Evolutionary conservation across 768 basidiomycete species (phyloP), one percentile per base, ranked within the genome.

Genomic region (Suillus bovinus): DNA sequence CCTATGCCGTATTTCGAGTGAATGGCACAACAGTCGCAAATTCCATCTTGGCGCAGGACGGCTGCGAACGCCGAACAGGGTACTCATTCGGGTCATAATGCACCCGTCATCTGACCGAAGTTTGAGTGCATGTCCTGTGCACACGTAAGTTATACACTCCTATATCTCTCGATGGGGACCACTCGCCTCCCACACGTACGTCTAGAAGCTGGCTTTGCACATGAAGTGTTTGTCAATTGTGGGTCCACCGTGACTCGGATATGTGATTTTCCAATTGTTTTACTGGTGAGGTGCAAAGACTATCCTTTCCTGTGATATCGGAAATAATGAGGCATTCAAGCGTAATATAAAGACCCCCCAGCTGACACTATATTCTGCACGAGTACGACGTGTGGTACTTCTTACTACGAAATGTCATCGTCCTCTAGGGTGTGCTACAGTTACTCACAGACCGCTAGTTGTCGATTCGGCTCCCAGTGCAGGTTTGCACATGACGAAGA

Each of bases 391-490:
- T 20, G 14, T 17, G 5, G 16, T 34, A 11, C 54, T 38, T 36
- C 34, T 36, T 1, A 38, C 16, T 20, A 20, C 24, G 10, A 17
- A 16, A 55, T 38, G 36, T 4, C 54, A 20, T 55, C 16, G 34
- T 24, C 34, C 22, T 17, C 20, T 14, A 13, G 53, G 31, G 50
- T 36, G 33, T 58, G 59, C 17, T 27, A 36, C 22, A 24, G 27
- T 5, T 57, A 60, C 58, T 54, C 34, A 31, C 47, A 29, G 31
- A 60, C 34, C 3, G 33, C 34, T 55, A n/a, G 8, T 13, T 38
- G 59, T 55, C 46, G 53, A 11, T 60, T 56, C 17, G 50, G 53
- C 20, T 36, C 47, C 34, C 24, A n/a, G 24, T 60, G 53, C 53
- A 60, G 27, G 36, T 38, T 57, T 36, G 10, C 53, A 3, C 59